A percentile compares a stretch with the other conserved stretches of the same genome.
These are phyloP conservation scores for Centaurea solstitialis DNA, from an alignment of 129 eudicot species.

Conservation along the genomic window DNA sequence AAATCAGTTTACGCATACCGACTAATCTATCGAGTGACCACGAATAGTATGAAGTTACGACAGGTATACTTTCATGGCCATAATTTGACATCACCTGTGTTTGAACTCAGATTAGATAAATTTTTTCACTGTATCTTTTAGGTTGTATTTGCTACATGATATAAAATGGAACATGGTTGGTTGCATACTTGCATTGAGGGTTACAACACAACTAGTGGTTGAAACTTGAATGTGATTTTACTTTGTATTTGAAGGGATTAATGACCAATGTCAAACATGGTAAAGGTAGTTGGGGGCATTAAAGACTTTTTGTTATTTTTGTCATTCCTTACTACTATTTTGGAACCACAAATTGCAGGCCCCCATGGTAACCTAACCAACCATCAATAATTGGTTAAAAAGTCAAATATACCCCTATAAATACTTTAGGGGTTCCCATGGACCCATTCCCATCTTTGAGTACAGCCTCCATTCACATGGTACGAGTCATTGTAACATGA, in stretches of 20 bases:
- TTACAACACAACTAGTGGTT: no score
- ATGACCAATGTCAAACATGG: slow-evolving; percentile 13
- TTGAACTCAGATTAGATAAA: no score
- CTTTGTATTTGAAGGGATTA: background rate
- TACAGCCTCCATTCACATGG: background rate
- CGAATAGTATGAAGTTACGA: no score
- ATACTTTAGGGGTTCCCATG: background rate
- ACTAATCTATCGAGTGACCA: no score
- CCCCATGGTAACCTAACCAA: background rate
- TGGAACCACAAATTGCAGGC: slow-evolving; percentile 3
- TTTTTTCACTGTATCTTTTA: no score
- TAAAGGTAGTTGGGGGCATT: slow-evolving; percentile 27
- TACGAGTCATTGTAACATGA: background rate
- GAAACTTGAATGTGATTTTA: background rate
- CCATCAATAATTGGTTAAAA: background rate
- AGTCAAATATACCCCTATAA: background rate
- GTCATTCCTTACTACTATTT: background rate
- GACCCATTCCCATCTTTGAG: background rate
- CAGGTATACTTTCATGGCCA: no score
- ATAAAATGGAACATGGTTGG: no score
- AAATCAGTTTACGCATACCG: no score
- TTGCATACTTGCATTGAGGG: no score
- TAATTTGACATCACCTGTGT: no score
- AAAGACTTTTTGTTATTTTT: slow-evolving; percentile 14
- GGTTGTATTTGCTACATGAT: no score